Evolutionary conservation across 257 asterid species (phyloP).

Genomic region (Ajuga chamaepitys): DNA sequence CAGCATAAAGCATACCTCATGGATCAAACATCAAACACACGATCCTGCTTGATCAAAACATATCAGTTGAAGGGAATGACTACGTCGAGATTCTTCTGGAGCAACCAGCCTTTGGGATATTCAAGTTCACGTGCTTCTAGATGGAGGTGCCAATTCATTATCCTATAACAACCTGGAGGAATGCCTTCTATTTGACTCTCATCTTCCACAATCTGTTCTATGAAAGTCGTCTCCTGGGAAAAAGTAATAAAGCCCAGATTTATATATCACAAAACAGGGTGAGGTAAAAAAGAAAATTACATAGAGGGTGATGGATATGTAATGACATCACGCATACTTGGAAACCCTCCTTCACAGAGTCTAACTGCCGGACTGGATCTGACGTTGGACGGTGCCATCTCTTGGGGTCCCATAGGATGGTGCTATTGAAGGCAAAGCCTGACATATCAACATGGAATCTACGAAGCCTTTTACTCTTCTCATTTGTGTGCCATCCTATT

Average conservation of each 20-base stretch:
- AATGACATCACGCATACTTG: constrained; percentile 44
- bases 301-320: neutral
- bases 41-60: constrained; percentile 21
- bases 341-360: constrained; percentile 88
- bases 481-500: constrained; percentile 97
- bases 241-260: constrained; percentile 6
- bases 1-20: constrained; percentile 24
- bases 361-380: constrained; percentile 67
- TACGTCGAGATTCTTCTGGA: constrained; percentile 62
- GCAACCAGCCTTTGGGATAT: constrained; percentile 70
- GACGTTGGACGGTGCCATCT: constrained; percentile 75
- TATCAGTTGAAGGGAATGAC: constrained; percentile 39
- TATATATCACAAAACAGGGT: neutral
- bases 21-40: constrained; percentile 15
- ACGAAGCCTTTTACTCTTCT: constrained; percentile 79
- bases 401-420: constrained; percentile 85
- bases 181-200: constrained; percentile 95
- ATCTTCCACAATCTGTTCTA: constrained; percentile 88
- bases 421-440: constrained; percentile 97
- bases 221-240: constrained; percentile 86
- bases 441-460: constrained; percentile 98
- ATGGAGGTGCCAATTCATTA: constrained; percentile 86
- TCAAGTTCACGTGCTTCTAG: constrained; percentile 46
- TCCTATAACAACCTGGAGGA: constrained; percentile 47
- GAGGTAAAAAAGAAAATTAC: neutral